Conservation (phyloP, 2,329 filamentous ascomycete genomes). For the Trichoderma atrobrunneum region DNA sequence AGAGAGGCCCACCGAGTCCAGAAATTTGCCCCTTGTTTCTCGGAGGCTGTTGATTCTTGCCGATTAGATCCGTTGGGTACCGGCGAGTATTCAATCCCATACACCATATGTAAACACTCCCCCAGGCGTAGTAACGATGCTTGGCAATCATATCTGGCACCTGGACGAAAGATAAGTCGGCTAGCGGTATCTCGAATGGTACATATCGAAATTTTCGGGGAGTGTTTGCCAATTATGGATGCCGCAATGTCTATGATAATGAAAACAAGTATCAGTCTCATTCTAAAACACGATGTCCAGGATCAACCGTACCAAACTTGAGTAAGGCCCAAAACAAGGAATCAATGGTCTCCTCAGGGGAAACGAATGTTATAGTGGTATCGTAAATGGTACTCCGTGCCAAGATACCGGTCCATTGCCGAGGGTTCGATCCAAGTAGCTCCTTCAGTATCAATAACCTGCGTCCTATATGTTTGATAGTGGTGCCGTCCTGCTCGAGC, state of each 20-base stretch:
- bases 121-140: neutral
- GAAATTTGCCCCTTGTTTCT: neutral
- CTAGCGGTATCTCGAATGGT: neutral
- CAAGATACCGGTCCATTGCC: neutral
- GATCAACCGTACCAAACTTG: neutral
- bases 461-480: neutral
- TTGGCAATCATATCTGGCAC: neutral
- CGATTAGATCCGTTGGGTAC: neutral
- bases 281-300: neutral
- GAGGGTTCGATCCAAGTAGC: neutral
- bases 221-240: neutral
- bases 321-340: neutral
- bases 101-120: neutral
- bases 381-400: neutral
- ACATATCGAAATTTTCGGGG: neutral
- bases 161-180: neutral
- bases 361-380: neutral
- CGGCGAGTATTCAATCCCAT: neutral
- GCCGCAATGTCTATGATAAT: neutral
- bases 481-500: neutral
- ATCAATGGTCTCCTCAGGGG: neutral
- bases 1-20: neutral
- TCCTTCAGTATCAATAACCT: neutral
- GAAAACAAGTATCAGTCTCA: neutral
- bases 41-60: neutral